Percentiles rank a stretch among this genome's conserved stretches.
phyloP scores from a whole-genome alignment of 768 basidiomycete species.

The Leccinum aurantiacum region DNA sequence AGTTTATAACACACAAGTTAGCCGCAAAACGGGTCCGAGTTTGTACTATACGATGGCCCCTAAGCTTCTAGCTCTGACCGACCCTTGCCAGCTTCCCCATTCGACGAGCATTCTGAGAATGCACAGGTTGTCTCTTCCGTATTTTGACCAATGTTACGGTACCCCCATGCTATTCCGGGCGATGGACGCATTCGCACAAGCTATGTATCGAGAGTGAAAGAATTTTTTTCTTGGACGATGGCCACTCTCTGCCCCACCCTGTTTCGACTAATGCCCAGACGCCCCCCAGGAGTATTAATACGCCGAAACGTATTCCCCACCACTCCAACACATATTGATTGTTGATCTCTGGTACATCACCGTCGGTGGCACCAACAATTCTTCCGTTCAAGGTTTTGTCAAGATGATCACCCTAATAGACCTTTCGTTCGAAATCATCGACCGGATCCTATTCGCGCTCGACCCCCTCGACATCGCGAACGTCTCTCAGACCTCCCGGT shows the following conservation, averaged over 20 bases:
- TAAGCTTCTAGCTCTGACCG: background rate
- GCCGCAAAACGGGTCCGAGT: background rate
- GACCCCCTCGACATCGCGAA: slow-evolving; percentile 61
- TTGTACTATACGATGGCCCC: slow-evolving; percentile 8
- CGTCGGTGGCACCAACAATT: background rate
- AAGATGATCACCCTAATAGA: slow-evolving; percentile 29
- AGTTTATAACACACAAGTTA: background rate
- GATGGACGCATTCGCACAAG: background rate
- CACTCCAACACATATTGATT: background rate
- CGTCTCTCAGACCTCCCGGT: slow-evolving; percentile 50
- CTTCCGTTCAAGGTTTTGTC: background rate
- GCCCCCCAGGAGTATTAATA: slow-evolving; percentile 11
- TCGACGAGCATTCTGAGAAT: background rate
- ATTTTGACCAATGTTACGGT: background rate
- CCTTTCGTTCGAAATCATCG: slow-evolving; percentile 60
- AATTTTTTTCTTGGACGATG: slow-evolving; percentile 24
- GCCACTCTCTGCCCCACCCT: slow-evolving; percentile 16
- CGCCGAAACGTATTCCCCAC: background rate
- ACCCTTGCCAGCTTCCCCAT: background rate
- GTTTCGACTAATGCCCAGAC: slow-evolving; percentile 16
- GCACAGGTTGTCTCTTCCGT: background rate
- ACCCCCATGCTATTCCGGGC: slow-evolving; percentile 6
- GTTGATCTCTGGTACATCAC: background rate
- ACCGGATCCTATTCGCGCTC: slow-evolving; percentile 53
- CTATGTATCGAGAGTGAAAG: slow-evolving; percentile 19